Evolutionary conservation across 805 yeast species (phyloP).

Genomic region (Wickerhamiella galacta): DNA sequence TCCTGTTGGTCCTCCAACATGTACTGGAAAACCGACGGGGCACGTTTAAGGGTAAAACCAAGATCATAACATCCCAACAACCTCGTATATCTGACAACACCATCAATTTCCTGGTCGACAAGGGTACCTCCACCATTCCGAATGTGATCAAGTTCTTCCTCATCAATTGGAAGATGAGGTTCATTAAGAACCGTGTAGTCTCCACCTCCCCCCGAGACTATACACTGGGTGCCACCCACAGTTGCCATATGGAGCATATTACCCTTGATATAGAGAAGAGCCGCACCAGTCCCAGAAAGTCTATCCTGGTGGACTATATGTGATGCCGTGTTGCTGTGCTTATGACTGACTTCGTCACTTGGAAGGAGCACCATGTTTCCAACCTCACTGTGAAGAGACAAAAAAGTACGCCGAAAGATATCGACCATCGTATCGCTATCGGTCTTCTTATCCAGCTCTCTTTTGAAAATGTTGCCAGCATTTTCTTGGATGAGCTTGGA

Average conservation of each 20-base stretch:
- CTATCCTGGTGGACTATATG: constrained; percentile 49
- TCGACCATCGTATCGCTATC: constrained; percentile 40
- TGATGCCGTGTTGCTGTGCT: constrained; percentile 36
- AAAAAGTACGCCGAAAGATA: constrained; percentile 69
- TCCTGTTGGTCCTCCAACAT: constrained; percentile 58
- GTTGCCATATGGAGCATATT: constrained; percentile 63
- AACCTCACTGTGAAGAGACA: constrained; percentile 65
- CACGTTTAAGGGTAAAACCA: constrained; percentile 76
- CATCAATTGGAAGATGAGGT: constrained; percentile 52
- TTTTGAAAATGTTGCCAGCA: constrained; percentile 49
- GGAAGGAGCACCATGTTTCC: constrained; percentile 29
- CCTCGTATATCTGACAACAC: constrained; percentile 65
- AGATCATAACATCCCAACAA: constrained; percentile 82
- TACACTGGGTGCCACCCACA: constrained; percentile 77
- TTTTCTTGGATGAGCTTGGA: constrained; percentile 58
- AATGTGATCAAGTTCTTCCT: constrained; percentile 59
- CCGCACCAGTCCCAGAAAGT: constrained; percentile 68
- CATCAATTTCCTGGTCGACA: constrained; percentile 71
- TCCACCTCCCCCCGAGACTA: constrained; percentile 67
- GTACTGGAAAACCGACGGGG: constrained; percentile 58
- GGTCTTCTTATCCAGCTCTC: constrained; percentile 37
- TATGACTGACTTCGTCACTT: constrained; percentile 22
- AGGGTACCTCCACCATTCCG: constrained; percentile 87
- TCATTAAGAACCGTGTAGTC: constrained; percentile 65
- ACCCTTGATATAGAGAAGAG: constrained; percentile 64